A percentile compares a stretch with the other conserved stretches of the same genome.
Evolutionary conservation across 257 asterid species (phyloP).

Genomic region (Fraxinus excelsior): DNA sequence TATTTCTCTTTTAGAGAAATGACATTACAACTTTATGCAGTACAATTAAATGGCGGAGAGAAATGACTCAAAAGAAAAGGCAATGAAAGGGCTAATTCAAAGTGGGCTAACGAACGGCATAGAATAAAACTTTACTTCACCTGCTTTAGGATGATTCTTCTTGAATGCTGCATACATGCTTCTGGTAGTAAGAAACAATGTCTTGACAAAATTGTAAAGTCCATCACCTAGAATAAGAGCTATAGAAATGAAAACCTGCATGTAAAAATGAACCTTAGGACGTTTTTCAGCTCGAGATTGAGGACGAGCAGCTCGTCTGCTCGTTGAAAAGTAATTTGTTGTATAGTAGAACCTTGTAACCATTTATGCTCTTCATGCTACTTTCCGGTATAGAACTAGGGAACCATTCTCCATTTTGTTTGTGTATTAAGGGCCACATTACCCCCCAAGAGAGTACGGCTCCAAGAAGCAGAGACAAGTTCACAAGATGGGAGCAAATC

Average conservation of each 20-base stretch:
- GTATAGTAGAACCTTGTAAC: slow-evolving; percentile 50
- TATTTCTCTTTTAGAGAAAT: background rate
- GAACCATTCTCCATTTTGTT: slow-evolving; percentile 61
- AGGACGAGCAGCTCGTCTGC: background rate
- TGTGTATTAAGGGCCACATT: slow-evolving; percentile 67
- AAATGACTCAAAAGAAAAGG: slow-evolving; percentile 5
- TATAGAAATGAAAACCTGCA: slow-evolving; percentile 83
- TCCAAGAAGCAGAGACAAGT: slow-evolving; percentile 66
- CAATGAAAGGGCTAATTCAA: background rate
- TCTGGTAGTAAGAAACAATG: slow-evolving; percentile 48
- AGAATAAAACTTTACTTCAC: slow-evolving; percentile 25
- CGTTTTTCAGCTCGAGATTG: background rate
- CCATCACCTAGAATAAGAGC: slow-evolving; percentile 89
- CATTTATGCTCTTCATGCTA: slow-evolving; percentile 69
- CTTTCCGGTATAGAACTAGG: slow-evolving; percentile 43
- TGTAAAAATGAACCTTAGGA: background rate
- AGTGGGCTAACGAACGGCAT: background rate
- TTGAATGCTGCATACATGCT: slow-evolving; percentile 52
- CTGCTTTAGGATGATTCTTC: slow-evolving; percentile 33
- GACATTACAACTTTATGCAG: slow-evolving; percentile 13
- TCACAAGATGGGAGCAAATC: slow-evolving; percentile 71
- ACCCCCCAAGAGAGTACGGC: slow-evolving; percentile 70
- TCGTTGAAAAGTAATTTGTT: background rate
- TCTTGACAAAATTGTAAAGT: slow-evolving; percentile 75
- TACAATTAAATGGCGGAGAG: background rate